A percentile compares a stretch with the other conserved stretches of the same genome.
phyloP scores from a whole-genome alignment of 768 basidiomycete genomes.

The Lentinula aciculospora region DNA sequence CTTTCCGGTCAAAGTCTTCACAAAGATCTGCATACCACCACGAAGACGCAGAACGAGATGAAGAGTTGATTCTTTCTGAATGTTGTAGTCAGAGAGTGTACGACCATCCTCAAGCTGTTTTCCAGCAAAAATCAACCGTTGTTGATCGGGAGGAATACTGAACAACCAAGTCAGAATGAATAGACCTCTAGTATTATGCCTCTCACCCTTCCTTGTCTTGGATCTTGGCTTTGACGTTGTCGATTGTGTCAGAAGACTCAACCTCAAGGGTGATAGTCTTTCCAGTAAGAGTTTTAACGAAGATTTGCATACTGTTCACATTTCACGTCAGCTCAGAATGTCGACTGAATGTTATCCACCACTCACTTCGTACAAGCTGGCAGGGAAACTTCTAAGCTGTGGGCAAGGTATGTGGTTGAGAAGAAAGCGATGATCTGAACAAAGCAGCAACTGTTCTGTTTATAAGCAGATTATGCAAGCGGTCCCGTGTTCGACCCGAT shows the following conservation, averaged over 20 bases:
- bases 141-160: too few relatives aligned
- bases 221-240: conserved; percentile 10
- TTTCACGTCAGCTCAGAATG: conserved; percentile 48
- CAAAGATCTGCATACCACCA: conserved; percentile 66
- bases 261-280: conserved; percentile 40
- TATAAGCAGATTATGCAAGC: not conserved
- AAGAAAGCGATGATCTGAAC: not conserved
- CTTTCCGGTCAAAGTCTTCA: conserved; percentile 53
- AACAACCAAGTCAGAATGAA: too few relatives aligned
- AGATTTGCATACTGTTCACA: conserved; percentile 57
- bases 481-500: too few relatives aligned
- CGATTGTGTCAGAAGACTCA: not conserved
- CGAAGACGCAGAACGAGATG: too few relatives aligned
- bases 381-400: not conserved
- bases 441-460: not conserved
- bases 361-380: not conserved
- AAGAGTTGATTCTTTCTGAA: too few relatives aligned
- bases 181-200: too few relatives aligned
- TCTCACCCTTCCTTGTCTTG: conserved; percentile 17
- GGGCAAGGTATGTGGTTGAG: conserved; percentile 2
- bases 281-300: conserved; percentile 50
- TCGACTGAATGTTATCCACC: not conserved
- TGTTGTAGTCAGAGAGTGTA: too few relatives aligned
- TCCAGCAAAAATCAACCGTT: too few relatives aligned
- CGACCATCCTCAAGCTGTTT: too few relatives aligned